Evolutionary conservation across 2,329 filamentous ascomycete genomes (phyloP).

Genomic region (Bipolaris victoriae): DNA sequence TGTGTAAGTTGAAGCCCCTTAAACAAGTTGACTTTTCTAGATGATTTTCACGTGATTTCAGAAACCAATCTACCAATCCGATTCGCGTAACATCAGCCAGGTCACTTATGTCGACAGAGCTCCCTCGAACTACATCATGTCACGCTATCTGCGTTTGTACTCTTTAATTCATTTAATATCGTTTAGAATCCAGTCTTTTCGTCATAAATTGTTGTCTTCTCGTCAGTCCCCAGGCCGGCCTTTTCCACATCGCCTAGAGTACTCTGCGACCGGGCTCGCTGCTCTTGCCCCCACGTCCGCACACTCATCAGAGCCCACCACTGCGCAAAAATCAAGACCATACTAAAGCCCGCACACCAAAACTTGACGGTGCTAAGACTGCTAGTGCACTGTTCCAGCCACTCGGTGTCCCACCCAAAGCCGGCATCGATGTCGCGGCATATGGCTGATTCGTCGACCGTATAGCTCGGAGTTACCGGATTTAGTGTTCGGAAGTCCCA

Average conservation of each 20-base stretch:
- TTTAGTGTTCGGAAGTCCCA: slow-evolving; percentile 25
- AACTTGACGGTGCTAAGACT: slow-evolving; percentile 34
- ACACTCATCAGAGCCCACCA: slow-evolving; percentile 44
- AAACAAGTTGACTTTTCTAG: slow-evolving; percentile 3
- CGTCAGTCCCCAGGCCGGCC: slow-evolving; percentile 9
- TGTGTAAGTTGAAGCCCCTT: neutral
- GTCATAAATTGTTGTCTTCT: neutral
- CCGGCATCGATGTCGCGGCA: slow-evolving; percentile 38
- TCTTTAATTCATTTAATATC: slow-evolving; percentile 12
- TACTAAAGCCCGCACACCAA: slow-evolving; percentile 27
- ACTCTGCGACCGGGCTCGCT: slow-evolving; percentile 5
- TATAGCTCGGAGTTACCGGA: slow-evolving; percentile 30
- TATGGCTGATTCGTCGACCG: slow-evolving; percentile 29
- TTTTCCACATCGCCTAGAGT: slow-evolving; percentile 23
- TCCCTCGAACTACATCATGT: neutral
- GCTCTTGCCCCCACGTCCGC: slow-evolving; percentile 34
- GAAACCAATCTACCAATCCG: slow-evolving; percentile 32
- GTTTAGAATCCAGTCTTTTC: slow-evolving; percentile 19
- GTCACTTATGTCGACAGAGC: neutral
- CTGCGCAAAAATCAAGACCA: slow-evolving; percentile 40
- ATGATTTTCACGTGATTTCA: slow-evolving; percentile 2
- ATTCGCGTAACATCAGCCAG: slow-evolving; percentile 4
- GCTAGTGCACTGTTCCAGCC: slow-evolving; percentile 37
- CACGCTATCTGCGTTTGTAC: neutral
- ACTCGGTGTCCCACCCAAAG: slow-evolving; percentile 38